Evolutionary conservation across 2,329 filamentous ascomycete species (phyloP), one percentile per base, ranked within the genome.

Genomic region (Didymella pinodella): DNA sequence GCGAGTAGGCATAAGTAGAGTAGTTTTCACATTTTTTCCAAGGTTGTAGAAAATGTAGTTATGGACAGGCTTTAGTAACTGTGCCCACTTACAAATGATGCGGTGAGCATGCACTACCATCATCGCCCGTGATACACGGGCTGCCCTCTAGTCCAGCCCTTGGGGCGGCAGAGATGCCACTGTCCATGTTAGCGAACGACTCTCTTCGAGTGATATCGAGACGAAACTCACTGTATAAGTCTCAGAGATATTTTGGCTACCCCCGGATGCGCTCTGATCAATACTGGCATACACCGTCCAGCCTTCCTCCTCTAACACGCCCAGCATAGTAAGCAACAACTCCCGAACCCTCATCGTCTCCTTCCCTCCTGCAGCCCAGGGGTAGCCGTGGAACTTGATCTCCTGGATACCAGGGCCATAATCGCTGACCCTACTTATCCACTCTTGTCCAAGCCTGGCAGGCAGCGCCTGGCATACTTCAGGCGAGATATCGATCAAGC

Each of bases 241-340:
- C 52, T 70, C 62, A 14, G 48, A 65, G 22, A 48, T 31, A 10
- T 65, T 65, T 53, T 63, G 65, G 10, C 20, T 32, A 7, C 44
- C 68, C 28, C 40, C 64, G 36, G 47, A 44, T 7, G 16, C 22
- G 44, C 22, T 64, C 58, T 78, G 75, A 57, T 78, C 74, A 28
- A 80, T 66, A 57, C 76, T 77, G 1, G 75, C 75, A 66, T 79
- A 79, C 14, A 79, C 68, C 46, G 70, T 74, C 72, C 76, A 80
- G 1, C 78, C 78, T 48, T 75, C 67, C 4, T 62, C 63, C 57
- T 79, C 78, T 26, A 79, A 62, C 14, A 58, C 60, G 45, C 75
- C 74, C 57, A 79, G 54, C 59, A 79, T 60, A 38, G 57, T 71
- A 59, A 80, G 61, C 36, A 80, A 47, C 46, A 79, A 49, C 48